Evolutionary conservation across 2,329 filamentous ascomycete genomes (phyloP).

Genomic region (Talaromyces sp.): DNA sequence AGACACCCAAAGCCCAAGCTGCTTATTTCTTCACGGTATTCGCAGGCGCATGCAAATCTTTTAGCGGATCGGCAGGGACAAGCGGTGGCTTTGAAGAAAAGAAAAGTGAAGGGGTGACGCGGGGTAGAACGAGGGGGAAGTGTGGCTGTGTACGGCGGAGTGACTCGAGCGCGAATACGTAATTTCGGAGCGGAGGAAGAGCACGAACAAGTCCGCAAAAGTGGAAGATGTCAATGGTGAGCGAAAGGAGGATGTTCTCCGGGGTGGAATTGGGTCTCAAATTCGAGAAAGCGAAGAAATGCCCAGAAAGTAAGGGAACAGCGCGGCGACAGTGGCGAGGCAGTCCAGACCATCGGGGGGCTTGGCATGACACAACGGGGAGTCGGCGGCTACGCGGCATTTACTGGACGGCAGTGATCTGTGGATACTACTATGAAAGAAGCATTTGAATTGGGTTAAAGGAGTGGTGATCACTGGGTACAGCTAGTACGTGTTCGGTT

Average conservation of each 20-base stretch:
- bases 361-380: constrained; percentile 26
- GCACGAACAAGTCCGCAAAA: neutral
- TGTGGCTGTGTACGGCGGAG: constrained; percentile 22
- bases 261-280: too few relatives aligned
- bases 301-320: constrained; percentile 1
- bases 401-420: too few relatives aligned
- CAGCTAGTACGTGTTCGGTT: too few relatives aligned
- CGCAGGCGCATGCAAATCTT: constrained; percentile 10
- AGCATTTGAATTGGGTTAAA: neutral
- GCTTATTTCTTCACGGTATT: neutral
- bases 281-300: neutral
- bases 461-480: too few relatives aligned
- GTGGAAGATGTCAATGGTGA: too few relatives aligned
- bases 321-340: constrained; percentile 15
- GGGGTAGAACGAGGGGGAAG: constrained; percentile 24
- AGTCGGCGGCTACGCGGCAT: too few relatives aligned
- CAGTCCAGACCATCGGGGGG: constrained; percentile 25
- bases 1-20: constrained; percentile 14
- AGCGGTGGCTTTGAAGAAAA: constrained; percentile 8
- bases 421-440: too few relatives aligned
- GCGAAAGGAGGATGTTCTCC: neutral
- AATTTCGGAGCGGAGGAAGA: neutral
- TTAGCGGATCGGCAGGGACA: constrained; percentile 6
- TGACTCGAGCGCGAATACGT: neutral
- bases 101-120: constrained; percentile 17